Evolutionary conservation across 2,329 filamentous ascomycete genomes (phyloP), one percentile per base, ranked within the genome.

Genomic region (Penicillium italicum): DNA sequence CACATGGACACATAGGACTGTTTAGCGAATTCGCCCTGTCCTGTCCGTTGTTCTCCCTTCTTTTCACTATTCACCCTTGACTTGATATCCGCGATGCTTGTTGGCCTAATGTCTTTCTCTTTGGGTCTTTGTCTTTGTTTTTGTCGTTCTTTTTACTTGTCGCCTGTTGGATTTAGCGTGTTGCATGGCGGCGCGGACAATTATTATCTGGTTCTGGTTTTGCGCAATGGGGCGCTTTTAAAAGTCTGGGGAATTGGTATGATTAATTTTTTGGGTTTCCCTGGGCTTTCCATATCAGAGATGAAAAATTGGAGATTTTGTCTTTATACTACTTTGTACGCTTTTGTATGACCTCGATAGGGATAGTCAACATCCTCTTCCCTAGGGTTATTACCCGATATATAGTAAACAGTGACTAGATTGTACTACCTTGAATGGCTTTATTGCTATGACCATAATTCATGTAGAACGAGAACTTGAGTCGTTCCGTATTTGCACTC

Each of bases 111-210:
- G 47, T 20, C 31, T 51, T 41, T 46, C 28, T 36, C 38, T 31
- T 34, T 24, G 2, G 20, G 37, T 46, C 10, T 5, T 26, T 26
- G 18, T 33, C 6, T 37, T 30, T 43, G 9, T 38, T 24, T 4
- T 24, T n/a, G n/a, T n/a, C n/a, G n/a, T 36, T 30, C 20, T 1
- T 18, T 20, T 43, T 30, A 11, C 6, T 30, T 50, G 33, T 48
- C 40, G 45, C 53, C 47, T 49, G 28, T 49, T 53, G 38, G 45
- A 48, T 57, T 48, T 53, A 56, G 58, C 58, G 57, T 57, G 36
- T 55, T 50, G 53, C 56, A 53, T 58, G 50, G 50, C 43, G 58
- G 58, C 52, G 58, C 57, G 56, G 26, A 31, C 14, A 52, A 33
- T 48, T 26, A 34, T n/a, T n/a, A 26, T 44, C 24, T 53, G 22